Conservation (phyloP, 148 eudicot genomes). For the Spergularia marina region DNA sequence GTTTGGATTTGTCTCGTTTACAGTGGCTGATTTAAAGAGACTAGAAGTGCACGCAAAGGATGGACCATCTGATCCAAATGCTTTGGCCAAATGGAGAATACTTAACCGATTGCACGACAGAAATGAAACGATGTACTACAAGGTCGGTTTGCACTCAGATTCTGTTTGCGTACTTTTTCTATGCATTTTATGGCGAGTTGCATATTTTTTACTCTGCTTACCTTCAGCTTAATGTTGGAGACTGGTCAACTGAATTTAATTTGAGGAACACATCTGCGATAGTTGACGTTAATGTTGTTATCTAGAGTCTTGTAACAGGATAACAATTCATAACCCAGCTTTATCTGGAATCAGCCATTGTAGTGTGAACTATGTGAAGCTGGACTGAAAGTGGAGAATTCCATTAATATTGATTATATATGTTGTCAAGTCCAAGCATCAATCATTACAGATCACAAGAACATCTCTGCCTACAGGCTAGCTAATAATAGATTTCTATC, state of each 20-base stretch:
- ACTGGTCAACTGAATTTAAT: neutral
- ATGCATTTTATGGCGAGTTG: neutral
- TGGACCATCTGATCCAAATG: constrained; percentile 92
- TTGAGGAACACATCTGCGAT: neutral
- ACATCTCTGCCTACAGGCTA: too few relatives aligned
- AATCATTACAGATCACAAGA: too few relatives aligned
- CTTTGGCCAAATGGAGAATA: constrained; percentile 94
- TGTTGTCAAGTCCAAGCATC: too few relatives aligned
- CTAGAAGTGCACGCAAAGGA: constrained; percentile 77
- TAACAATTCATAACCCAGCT: neutral
- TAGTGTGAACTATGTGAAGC: too few relatives aligned
- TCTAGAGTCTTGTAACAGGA: neutral
- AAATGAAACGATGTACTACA: constrained; percentile 93
- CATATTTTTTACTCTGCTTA: constrained; percentile 1
- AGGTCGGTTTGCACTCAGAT: constrained; percentile 42
- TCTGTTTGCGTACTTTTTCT: neutral
- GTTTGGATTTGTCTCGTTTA: constrained; percentile 2
- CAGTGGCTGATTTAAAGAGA: constrained; percentile 86
- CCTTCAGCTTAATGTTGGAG: neutral
- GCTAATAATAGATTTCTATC: too few relatives aligned
- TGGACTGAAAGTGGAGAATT: too few relatives aligned
- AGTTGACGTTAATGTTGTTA: neutral
- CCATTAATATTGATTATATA: too few relatives aligned
- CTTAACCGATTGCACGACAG: constrained; percentile 95
- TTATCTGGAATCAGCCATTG: neutral